These are phyloP conservation scores for Solanum hybrid DNA, from an alignment of 305 asterid genomes.

Conservation along the genomic window DNA sequence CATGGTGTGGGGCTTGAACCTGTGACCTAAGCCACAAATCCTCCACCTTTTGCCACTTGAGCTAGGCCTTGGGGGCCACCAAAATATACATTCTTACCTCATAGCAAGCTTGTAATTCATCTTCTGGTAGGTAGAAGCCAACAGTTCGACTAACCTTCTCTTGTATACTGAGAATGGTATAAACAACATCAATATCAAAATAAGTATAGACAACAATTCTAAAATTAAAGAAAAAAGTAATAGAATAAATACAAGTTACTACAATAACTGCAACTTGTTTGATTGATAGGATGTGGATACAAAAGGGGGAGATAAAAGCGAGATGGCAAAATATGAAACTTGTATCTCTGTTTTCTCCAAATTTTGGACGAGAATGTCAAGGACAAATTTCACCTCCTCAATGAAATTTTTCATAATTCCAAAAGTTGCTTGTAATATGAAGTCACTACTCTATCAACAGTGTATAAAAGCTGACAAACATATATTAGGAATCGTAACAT, in stretches of 20 bases:
- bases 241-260: not conserved
- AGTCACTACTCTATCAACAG: not conserved
- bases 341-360: not conserved
- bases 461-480: not conserved
- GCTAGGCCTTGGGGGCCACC: not conserved
- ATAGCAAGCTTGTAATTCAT: constrained; percentile 93
- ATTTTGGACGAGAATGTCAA: not conserved
- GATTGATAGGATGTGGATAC: not conserved
- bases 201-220: not conserved
- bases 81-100: constrained; percentile 42
- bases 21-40: too few species aligned
- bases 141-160: constrained; percentile 39
- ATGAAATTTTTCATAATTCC: not conserved
- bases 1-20: too few species aligned
- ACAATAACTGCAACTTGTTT: not conserved
- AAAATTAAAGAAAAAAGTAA: not conserved
- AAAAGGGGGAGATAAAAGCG: not conserved
- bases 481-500: not conserved
- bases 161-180: constrained; percentile 44
- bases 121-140: constrained; percentile 40
- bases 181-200: constrained; percentile 1
- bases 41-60: too few species aligned
- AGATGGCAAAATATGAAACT: not conserved
- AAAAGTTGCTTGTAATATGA: not conserved
- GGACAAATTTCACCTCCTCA: not conserved